Evolutionary conservation across 2,329 filamentous ascomycete genomes (phyloP).

Genomic region (Cordyceps fumosorosea): DNA sequence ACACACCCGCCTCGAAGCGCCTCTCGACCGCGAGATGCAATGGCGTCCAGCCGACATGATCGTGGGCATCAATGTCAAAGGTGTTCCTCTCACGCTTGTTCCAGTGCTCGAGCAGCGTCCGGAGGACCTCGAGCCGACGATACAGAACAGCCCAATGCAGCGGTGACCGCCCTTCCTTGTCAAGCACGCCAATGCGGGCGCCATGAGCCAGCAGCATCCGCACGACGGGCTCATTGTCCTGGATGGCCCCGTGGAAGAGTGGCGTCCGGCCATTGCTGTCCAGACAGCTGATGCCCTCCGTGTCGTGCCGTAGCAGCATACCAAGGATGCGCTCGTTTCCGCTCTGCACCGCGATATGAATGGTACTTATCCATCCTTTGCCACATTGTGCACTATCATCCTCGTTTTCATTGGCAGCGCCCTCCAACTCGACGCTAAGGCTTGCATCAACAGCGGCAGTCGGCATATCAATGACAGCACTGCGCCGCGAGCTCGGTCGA

Average conservation of each 20-base stretch:
- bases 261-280: background rate
- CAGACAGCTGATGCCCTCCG: background rate
- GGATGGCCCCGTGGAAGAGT: background rate
- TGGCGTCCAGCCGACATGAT: background rate
- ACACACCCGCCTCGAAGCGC: background rate
- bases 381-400: background rate
- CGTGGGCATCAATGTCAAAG: background rate
- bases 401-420: background rate
- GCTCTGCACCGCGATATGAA: constrained; percentile 1
- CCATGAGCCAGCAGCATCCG: background rate
- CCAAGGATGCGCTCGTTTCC: background rate
- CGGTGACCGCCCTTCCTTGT: background rate
- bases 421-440: background rate
- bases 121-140: background rate
- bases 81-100: background rate
- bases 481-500: background rate
- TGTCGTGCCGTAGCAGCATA: constrained; percentile 2
- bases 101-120: background rate
- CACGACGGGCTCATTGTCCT: background rate
- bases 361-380: constrained; percentile 2
- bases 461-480: background rate
- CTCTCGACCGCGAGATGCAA: constrained; percentile 1
- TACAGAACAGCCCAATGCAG: background rate
- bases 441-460: background rate
- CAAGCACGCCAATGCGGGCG: background rate